Evolutionary conservation across 352 stramenopile species (phyloP).

Genomic region (Pythium aquatile): DNA sequence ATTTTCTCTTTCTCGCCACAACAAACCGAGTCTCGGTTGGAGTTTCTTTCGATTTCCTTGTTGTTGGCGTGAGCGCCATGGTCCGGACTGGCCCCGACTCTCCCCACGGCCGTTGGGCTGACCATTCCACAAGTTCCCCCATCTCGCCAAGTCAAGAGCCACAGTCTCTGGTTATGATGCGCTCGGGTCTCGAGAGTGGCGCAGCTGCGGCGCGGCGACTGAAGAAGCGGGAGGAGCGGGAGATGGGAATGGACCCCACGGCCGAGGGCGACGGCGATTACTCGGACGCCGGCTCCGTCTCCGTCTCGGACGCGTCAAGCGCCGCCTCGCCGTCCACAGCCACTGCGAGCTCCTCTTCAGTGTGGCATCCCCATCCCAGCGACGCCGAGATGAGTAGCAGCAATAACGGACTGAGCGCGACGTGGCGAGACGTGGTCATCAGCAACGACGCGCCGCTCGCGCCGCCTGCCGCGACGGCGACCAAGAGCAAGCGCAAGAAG

Average conservation of each 20-base stretch:
- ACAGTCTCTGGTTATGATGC: slow-evolving; percentile 9
- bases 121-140: slow-evolving; percentile 28
- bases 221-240: slow-evolving; percentile 29
- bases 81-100: not conserved
- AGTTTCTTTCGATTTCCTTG: not conserved
- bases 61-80: not conserved
- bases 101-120: not conserved
- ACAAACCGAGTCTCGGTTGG: not conserved
- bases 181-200: slow-evolving; percentile 17
- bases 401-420: slow-evolving; percentile 2
- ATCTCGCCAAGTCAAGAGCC: slow-evolving; percentile 12
- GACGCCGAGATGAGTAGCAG: slow-evolving; percentile 19
- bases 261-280: slow-evolving; percentile 3
- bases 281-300: not conserved
- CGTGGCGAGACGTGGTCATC: slow-evolving; percentile 27
- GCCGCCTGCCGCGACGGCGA: not conserved
- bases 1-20: not conserved
- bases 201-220: slow-evolving; percentile 17
- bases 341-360: slow-evolving; percentile 14
- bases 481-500: slow-evolving; percentile 37
- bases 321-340: slow-evolving; percentile 8
- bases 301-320: slow-evolving; percentile 4
- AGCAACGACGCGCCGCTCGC: slow-evolving; percentile 7
- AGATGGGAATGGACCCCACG: slow-evolving; percentile 15
- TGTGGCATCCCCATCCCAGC: slow-evolving; percentile 14